Evolutionary conservation across 176 grass and related monocot species (phyloP).

Genomic region (Tillandsia leiboldiana): DNA sequence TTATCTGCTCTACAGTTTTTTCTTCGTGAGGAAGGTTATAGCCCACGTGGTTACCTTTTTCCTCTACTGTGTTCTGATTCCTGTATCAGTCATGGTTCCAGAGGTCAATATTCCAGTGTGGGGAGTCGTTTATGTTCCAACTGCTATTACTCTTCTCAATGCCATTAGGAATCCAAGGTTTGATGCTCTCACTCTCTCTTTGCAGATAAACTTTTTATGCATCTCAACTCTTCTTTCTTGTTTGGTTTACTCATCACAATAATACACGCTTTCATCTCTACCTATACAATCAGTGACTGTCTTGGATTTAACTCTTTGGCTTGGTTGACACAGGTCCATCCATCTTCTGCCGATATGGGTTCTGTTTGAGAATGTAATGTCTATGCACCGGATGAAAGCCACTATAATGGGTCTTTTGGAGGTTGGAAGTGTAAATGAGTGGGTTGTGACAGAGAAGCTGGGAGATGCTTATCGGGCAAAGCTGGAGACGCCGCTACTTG

Average conservation of each 20-base stretch:
- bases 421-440: constrained; percentile 68
- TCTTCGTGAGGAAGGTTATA: constrained; percentile 89
- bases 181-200: neutral
- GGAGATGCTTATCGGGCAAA: constrained; percentile 36
- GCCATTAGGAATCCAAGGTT: constrained; percentile 80
- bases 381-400: constrained; percentile 82
- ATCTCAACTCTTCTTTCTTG: neutral
- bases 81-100: constrained; percentile 67
- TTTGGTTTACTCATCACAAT: constrained; percentile 1
- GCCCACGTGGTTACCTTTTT: constrained; percentile 75
- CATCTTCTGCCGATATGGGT: constrained; percentile 94
- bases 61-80: constrained; percentile 80
- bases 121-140: constrained; percentile 78
- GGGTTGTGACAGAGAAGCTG: constrained; percentile 92
- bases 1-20: constrained; percentile 94
- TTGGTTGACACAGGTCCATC: constrained; percentile 38
- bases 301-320: neutral
- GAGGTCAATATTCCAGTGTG: constrained; percentile 72
- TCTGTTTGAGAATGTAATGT: constrained; percentile 97
- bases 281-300: neutral
- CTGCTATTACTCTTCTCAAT: constrained; percentile 74
- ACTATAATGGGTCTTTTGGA: constrained; percentile 78
- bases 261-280: neutral
- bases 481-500: constrained; percentile 38
- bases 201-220: constrained; percentile 1